Percentiles rank a stretch among this genome's conserved stretches.
Conservation (phyloP, 805 yeast genomes). For the Kurtzmaniella cleridarum region DNA sequence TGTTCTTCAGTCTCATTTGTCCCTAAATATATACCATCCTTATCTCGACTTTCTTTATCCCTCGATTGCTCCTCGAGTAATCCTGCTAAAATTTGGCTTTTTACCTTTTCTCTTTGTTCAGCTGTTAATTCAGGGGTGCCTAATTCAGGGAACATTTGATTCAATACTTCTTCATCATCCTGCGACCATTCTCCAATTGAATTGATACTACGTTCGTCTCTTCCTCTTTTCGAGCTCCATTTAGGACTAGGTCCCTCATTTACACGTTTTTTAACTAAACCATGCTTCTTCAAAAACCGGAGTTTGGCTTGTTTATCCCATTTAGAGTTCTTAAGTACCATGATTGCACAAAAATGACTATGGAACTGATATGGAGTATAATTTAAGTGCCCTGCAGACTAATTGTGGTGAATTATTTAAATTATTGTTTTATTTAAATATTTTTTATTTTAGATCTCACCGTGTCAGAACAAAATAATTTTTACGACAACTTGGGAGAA, state of each 20-base stretch:
- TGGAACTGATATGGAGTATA: too few species aligned
- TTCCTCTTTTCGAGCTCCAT: conserved; percentile 33
- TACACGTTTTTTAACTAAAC: conserved; percentile 13
- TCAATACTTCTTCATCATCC: conserved; percentile 34
- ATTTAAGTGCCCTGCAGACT: too few species aligned
- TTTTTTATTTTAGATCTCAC: neutral
- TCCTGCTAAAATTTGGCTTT: conserved; percentile 27
- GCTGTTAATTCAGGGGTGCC: conserved; percentile 26
- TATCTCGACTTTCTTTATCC: conserved; percentile 10
- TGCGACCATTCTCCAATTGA: conserved; percentile 16
- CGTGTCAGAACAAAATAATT: neutral
- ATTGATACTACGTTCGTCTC: conserved; percentile 35
- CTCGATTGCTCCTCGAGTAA: conserved; percentile 12
- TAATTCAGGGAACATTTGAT: conserved; percentile 35
- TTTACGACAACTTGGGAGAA: neutral
- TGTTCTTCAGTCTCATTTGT: conserved; percentile 3
- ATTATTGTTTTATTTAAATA: neutral
- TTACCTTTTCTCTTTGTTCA: conserved; percentile 32
- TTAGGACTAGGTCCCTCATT: conserved; percentile 16
- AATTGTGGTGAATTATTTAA: too few species aligned
- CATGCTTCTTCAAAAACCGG: conserved; percentile 36
- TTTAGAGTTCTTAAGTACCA: conserved; percentile 40
- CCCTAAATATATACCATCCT: conserved; percentile 38
- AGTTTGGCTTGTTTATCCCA: conserved; percentile 41
- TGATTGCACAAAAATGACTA: conserved; percentile 7